phyloP scores from a whole-genome alignment of 108 stramenopile species.

The Mayamaea pseudoterrestris region DNA sequence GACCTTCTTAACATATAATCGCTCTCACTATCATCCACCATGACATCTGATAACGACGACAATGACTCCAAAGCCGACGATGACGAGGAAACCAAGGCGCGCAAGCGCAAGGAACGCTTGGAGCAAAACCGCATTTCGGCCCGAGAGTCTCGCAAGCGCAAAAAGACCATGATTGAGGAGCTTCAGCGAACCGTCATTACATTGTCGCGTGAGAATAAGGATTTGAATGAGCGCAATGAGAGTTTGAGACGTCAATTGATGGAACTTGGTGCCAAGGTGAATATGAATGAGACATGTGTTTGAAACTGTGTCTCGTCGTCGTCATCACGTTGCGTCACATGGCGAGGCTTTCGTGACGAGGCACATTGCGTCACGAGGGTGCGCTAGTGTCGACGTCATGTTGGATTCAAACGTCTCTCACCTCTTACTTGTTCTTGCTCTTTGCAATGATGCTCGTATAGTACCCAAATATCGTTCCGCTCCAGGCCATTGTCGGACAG shows the following conservation, averaged over 20 bases:
- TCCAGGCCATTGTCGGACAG: conserved; percentile 52
- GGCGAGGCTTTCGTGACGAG: too few species aligned
- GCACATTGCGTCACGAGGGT: too few species aligned
- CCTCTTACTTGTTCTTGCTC: too few species aligned
- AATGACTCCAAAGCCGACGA: conserved; percentile 4
- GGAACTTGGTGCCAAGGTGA: conserved; percentile 68
- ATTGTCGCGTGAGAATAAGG: conserved; percentile 71
- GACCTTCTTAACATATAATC: too few species aligned
- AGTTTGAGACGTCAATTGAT: conserved; percentile 51
- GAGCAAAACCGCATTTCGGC: conserved; percentile 87
- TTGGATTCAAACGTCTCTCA: too few species aligned
- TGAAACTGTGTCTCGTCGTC: neutral
- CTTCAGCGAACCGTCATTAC: conserved; percentile 79
- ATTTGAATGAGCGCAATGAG: conserved; percentile 73
- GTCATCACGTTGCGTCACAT: too few species aligned
- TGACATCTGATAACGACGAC: too few species aligned
- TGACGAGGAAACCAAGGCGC: conserved; percentile 14
- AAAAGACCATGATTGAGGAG: conserved; percentile 87
- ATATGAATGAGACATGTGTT: conserved; percentile 3
- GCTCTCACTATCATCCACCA: too few species aligned
- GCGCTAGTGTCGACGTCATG: too few species aligned
- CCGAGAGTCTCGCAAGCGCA: conserved; percentile 73
- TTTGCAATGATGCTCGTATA: conserved; percentile 24
- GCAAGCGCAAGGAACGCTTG: conserved; percentile 69
- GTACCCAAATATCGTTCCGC: conserved; percentile 64